These are phyloP conservation scores for Colletotrichum zoysiae DNA, from an alignment of 2,329 filamentous ascomycete species.

Conservation along the genomic window DNA sequence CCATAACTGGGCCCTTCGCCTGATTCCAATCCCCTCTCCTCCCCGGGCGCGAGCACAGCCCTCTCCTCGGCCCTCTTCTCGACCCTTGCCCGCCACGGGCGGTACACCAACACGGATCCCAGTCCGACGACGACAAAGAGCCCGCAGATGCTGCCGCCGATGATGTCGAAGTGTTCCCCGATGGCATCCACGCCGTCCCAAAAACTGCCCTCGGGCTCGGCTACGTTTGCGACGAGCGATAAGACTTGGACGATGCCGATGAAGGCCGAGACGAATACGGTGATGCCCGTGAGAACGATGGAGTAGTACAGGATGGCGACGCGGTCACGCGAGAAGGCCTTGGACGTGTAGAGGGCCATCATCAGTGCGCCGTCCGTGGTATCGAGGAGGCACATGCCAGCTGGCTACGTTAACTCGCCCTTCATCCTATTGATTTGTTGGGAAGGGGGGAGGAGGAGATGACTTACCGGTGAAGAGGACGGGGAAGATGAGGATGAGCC, in stretches of 20 bases:
- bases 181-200: conserved; percentile 88
- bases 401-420: conserved; percentile 54
- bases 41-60: not conserved
- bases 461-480: conserved; percentile 83
- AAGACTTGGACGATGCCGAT: conserved; percentile 90
- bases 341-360: conserved; percentile 92
- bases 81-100: conserved; percentile 77
- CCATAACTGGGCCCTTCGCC: conserved; percentile 64
- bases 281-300: conserved; percentile 85
- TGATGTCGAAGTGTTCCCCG: conserved; percentile 85
- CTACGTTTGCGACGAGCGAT: conserved; percentile 81
- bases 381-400: conserved; percentile 95
- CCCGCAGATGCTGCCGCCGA: conserved; percentile 88
- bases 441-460: not conserved
- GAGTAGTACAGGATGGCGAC: conserved; percentile 97
- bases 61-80: conserved; percentile 47
- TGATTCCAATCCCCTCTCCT: conserved; percentile 32
- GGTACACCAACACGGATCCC: conserved; percentile 80
- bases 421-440: not conserved
- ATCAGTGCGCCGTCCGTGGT: conserved; percentile 94
- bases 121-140: conserved; percentile 83
- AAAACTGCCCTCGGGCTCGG: conserved; percentile 80
- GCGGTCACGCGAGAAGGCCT: conserved; percentile 79
- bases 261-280: conserved; percentile 84
- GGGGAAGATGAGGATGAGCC: conserved; percentile 94